Percentiles rank a stretch among this genome's conserved stretches.
phyloP scores from a whole-genome alignment of 2,329 filamentous ascomycete genomes.

The Aspergillus novoparasiticus region DNA sequence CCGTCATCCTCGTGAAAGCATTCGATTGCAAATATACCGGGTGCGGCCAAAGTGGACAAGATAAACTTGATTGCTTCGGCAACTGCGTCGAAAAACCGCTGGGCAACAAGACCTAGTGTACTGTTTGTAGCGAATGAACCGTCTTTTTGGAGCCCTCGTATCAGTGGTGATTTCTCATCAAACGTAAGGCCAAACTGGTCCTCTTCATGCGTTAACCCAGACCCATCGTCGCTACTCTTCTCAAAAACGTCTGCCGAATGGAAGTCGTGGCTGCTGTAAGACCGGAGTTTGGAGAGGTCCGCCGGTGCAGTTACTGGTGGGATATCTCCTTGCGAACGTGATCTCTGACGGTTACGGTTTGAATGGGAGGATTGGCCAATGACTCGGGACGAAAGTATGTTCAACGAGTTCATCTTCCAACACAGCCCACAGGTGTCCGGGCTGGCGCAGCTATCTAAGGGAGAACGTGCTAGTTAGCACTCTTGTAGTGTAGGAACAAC shows the following conservation, averaged over 20 bases:
- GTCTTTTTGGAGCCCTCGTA: conserved; percentile 49
- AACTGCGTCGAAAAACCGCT: conserved; percentile 70
- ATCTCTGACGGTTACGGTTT: conserved; percentile 52
- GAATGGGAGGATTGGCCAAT: conserved; percentile 61
- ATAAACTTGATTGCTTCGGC: conserved; percentile 78
- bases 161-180: conserved; percentile 71
- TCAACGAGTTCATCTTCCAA: conserved; percentile 91
- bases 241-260: conserved; percentile 33
- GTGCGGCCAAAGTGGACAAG: conserved; percentile 74
- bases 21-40: conserved; percentile 78
- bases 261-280: conserved; percentile 46
- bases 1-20: conserved; percentile 82
- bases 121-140: conserved; percentile 37
- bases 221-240: conserved; percentile 29
- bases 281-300: conserved; percentile 42
- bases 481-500: conserved; percentile 1
- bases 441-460: conserved; percentile 38
- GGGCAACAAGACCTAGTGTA: conserved; percentile 59
- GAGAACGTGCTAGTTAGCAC: conserved; percentile 21
- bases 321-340: conserved; percentile 55
- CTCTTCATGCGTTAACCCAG: conserved; percentile 25
- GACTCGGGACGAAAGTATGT: conserved; percentile 86
- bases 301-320: conserved; percentile 33
- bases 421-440: conserved; percentile 50
- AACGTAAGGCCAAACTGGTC: conserved; percentile 37